These are phyloP conservation scores for Gnomoniopsis sp. DNA, from an alignment of 2,329 filamentous ascomycete genomes.

Conservation along the genomic window DNA sequence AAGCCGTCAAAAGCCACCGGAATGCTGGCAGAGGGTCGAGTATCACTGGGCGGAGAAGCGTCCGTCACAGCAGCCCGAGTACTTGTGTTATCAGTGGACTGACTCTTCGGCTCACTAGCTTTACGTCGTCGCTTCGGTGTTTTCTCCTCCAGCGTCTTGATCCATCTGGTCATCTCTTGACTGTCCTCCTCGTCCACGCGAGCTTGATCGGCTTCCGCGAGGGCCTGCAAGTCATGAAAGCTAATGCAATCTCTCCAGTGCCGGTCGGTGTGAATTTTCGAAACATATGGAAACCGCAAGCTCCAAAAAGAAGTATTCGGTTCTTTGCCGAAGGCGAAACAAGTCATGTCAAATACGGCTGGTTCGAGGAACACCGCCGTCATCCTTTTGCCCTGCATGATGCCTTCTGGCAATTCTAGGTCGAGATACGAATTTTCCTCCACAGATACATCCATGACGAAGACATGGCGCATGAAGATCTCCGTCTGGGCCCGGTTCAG, in stretches of 20 bases:
- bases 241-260: slow-evolving; percentile 65
- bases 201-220: slow-evolving; percentile 57
- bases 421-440: slow-evolving; percentile 38
- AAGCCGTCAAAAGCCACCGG: neutral
- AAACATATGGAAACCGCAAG: slow-evolving; percentile 71
- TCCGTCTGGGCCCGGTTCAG: slow-evolving; percentile 50
- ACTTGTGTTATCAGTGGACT: slow-evolving; percentile 37
- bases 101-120: slow-evolving; percentile 41
- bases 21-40: neutral
- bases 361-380: slow-evolving; percentile 63
- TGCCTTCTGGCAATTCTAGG: slow-evolving; percentile 43
- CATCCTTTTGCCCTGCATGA: slow-evolving; percentile 39
- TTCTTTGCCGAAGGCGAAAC: slow-evolving; percentile 73
- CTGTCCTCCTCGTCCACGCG: slow-evolving; percentile 49
- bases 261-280: slow-evolving; percentile 76
- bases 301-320: slow-evolving; percentile 68
- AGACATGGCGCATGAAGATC: slow-evolving; percentile 46
- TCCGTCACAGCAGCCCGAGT: slow-evolving; percentile 17
- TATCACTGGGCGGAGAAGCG: slow-evolving; percentile 2
- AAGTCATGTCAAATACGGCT: slow-evolving; percentile 75
- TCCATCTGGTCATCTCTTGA: slow-evolving; percentile 60
- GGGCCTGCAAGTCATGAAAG: slow-evolving; percentile 65
- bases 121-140: slow-evolving; percentile 39
- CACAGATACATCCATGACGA: slow-evolving; percentile 37
- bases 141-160: slow-evolving; percentile 54